Base-by-base conservation (phyloP, 176 grass and related monocot species). In the Miscanthus lutarioriparius region DNA sequence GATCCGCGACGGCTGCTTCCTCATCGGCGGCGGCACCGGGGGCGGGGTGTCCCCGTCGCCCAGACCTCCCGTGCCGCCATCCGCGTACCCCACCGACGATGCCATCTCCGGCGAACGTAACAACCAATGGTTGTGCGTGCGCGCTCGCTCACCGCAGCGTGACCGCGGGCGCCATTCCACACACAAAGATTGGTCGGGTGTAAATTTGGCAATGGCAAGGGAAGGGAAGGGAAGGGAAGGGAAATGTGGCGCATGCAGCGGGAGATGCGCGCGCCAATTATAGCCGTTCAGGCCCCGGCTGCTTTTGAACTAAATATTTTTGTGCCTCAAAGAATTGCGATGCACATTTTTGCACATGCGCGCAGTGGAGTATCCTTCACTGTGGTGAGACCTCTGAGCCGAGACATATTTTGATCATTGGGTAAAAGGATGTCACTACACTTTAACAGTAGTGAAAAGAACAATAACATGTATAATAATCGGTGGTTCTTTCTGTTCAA, bases 1-100 rank as follows among this genome's bases (percentile, higher is more conserved):
- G 6, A 90, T 37, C 84, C 84, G 84, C 69, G 89, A 90, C 62
- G 89, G 89, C 84, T 90, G 89, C 84, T 87, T 90, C 80, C 70
- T 51, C 30, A 90, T 68, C 69, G 10, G 28, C 28, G 45, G 72
- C 15, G 51, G 39, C 47, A 45, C 7, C 26, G 63, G 33, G 11
- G 45, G 36, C 36, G 36, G 45, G 4, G 36, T 7, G 0, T 23
- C 56, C 35, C 36, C 43, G 25, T 53, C 71, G 27, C 20, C 48
- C 30, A 12, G 25, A 7, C 53, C 47, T 38, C 63, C 37, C 14
- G 35, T 69, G 70, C 37, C 25, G 62, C 48, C 84, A 69, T 75
- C 73, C 27, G 3, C 58, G 58, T 62, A 62, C 22, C 58, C 67
- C 47, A n/a, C 13, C 65, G 71, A 14, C 5, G 87, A 76, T 10